Evolutionary conservation across 306 rosid genomes (phyloP).

Genomic region (Dryas octopetala): DNA sequence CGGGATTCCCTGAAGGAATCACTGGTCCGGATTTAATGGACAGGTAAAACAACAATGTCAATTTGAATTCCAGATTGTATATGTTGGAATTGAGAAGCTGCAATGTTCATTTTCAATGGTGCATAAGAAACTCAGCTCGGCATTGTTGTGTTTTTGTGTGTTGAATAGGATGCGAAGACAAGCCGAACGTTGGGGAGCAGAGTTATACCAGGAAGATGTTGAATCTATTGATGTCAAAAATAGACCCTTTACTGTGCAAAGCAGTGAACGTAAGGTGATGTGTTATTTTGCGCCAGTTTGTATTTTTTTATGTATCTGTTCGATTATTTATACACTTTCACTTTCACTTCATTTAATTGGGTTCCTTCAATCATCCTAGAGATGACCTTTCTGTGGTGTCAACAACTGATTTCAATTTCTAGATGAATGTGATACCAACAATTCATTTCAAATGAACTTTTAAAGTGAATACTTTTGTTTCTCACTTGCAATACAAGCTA

Average conservation of each 20-base stretch:
- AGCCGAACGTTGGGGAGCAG: constrained; percentile 99
- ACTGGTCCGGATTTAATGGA: constrained; percentile 98
- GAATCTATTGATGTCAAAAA: constrained; percentile 67
- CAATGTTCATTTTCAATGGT: constrained; percentile 9
- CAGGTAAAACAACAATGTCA: constrained; percentile 42
- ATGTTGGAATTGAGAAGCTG: neutral
- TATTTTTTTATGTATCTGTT: constrained; percentile 5
- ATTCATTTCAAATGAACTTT: too few species aligned
- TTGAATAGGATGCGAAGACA: constrained; percentile 53
- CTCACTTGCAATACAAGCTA: neutral
- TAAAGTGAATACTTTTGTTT: neutral
- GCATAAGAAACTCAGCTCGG: constrained; percentile 7
- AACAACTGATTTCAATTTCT: neutral
- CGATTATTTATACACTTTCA: too few species aligned
- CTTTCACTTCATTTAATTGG: too few species aligned
- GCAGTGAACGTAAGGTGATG: constrained; percentile 96
- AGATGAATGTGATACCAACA: neutral
- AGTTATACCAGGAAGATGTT: constrained; percentile 89
- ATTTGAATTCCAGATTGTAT: neutral
- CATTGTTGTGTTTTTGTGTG: constrained; percentile 13
- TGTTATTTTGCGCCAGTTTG: constrained; percentile 26
- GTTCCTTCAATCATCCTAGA: neutral
- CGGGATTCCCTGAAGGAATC: constrained; percentile 94
- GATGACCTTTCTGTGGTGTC: neutral
- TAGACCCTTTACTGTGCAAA: constrained; percentile 77